phyloP scores from a whole-genome alignment of 345 rosid species.

The Brassica juncea region DNA sequence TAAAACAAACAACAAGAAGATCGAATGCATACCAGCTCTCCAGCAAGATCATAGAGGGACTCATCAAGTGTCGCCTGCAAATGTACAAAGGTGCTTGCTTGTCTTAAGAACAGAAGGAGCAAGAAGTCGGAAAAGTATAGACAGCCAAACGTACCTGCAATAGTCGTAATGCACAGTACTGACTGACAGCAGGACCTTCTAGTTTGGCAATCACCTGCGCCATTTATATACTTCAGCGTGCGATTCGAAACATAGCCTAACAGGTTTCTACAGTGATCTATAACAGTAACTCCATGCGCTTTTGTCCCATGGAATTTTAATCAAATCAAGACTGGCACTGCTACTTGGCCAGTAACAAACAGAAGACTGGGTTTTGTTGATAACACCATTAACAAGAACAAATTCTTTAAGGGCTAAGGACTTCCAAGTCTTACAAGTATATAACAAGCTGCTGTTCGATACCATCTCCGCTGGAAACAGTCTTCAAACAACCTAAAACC shows the following conservation, averaged over 20 bases:
- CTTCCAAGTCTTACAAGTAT: constrained; percentile 69
- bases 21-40: constrained; percentile 74
- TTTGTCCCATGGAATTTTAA: not conserved
- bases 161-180: constrained; percentile 90
- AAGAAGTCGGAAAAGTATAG: not conserved
- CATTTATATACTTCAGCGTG: constrained; percentile 25
- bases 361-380: constrained; percentile 8
- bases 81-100: constrained; percentile 22
- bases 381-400: not conserved
- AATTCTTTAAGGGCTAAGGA: constrained; percentile 26
- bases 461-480: constrained; percentile 98
- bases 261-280: not conserved
- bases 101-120: constrained; percentile 15
- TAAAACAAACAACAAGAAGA: constrained; percentile 26
- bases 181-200: constrained; percentile 98
- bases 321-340: not conserved
- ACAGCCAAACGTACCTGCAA: constrained; percentile 59
- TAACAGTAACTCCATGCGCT: not conserved
- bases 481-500: constrained; percentile 85
- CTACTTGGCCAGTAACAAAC: constrained; percentile 9
- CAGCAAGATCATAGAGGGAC: constrained; percentile 96
- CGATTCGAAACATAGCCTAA: not conserved
- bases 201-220: constrained; percentile 92
- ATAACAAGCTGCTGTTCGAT: constrained; percentile 97
- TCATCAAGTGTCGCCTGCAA: constrained; percentile 96